Conservation (phyloP, 352 stramenopile species). For the Halophytophthora batemanensis region DNA sequence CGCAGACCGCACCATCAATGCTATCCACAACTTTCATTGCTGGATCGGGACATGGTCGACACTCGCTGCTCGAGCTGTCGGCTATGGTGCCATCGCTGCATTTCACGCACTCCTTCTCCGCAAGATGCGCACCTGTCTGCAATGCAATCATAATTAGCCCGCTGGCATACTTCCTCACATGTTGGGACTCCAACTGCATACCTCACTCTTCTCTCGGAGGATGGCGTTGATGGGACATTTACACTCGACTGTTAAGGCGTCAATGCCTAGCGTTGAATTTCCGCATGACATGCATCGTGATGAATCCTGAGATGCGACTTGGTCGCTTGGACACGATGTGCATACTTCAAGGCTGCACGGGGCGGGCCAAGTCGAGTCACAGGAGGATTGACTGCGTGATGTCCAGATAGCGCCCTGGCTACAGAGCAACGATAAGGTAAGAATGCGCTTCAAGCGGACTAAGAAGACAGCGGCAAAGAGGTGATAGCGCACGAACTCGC, state of each 20-base stretch:
- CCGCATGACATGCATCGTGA: slow-evolving; percentile 56
- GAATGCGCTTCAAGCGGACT: neutral
- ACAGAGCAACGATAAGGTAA: slow-evolving; percentile 3
- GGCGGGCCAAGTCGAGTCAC: slow-evolving; percentile 58
- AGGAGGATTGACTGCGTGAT: slow-evolving; percentile 28
- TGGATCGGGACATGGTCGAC: slow-evolving; percentile 68
- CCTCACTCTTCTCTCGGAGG: slow-evolving; percentile 47
- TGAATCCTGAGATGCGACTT: slow-evolving; percentile 42
- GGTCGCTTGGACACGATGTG: slow-evolving; percentile 26
- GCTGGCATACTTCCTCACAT: neutral
- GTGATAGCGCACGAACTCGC: slow-evolving; percentile 25
- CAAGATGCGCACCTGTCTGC: slow-evolving; percentile 49
- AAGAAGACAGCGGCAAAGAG: neutral
- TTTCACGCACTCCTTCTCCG: slow-evolving; percentile 56
- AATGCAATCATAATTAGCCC: neutral
- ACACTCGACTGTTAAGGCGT: slow-evolving; percentile 38
- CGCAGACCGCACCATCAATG: slow-evolving; percentile 32
- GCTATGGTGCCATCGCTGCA: slow-evolving; percentile 42
- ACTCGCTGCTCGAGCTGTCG: slow-evolving; percentile 41
- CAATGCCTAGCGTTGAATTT: slow-evolving; percentile 50
- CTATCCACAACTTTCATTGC: slow-evolving; percentile 60
- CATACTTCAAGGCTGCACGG: slow-evolving; percentile 54
- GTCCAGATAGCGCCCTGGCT: slow-evolving; percentile 19
- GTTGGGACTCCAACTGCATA: slow-evolving; percentile 7
- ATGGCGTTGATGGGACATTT: slow-evolving; percentile 42